Conservation (phyloP, 352 stramenopile genomes). For the Pythium myriotylum region DNA sequence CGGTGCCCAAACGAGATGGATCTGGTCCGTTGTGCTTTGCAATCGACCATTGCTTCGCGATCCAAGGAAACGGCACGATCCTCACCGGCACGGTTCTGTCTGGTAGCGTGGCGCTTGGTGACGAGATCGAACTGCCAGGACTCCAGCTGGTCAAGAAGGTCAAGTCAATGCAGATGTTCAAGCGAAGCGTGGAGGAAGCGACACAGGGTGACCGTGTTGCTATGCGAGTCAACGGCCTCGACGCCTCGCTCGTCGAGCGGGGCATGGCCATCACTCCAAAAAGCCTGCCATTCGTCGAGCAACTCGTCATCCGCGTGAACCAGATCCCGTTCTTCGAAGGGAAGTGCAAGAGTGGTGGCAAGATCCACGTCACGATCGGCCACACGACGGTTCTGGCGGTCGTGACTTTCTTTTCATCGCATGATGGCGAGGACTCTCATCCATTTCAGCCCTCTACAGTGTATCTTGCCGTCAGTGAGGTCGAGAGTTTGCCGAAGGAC, state of each 20-base stretch:
- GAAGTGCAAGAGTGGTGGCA: slow-evolving; percentile 60
- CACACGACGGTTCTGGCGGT: slow-evolving; percentile 75
- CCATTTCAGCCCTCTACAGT: slow-evolving; percentile 42
- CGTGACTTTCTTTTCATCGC: slow-evolving; percentile 61
- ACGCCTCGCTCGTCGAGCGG: slow-evolving; percentile 64
- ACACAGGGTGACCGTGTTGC: slow-evolving; percentile 96
- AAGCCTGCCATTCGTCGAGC: slow-evolving; percentile 49
- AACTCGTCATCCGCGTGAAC: slow-evolving; percentile 57
- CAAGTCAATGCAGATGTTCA: slow-evolving; percentile 99
- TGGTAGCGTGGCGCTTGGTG: slow-evolving; percentile 85
- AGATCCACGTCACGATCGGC: slow-evolving; percentile 75
- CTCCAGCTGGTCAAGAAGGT: slow-evolving; percentile 90
- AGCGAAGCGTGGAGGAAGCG: slow-evolving; percentile 75
- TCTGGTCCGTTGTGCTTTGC: slow-evolving; percentile 89
- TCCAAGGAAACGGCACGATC: slow-evolving; percentile 97
- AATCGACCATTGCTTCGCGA: slow-evolving; percentile 98
- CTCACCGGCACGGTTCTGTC: slow-evolving; percentile 94
- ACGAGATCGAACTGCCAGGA: slow-evolving; percentile 94
- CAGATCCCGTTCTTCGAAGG: slow-evolving; percentile 64
- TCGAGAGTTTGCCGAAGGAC: slow-evolving; percentile 27
- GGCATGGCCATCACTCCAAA: slow-evolving; percentile 57
- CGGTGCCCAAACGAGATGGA: slow-evolving; percentile 42
- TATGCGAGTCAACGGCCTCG: slow-evolving; percentile 89
- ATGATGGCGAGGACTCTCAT: neutral
- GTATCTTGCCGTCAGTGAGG: slow-evolving; percentile 49